A percentile compares a stretch with the other conserved stretches of the same genome.
Conservation (phyloP, 768 basidiomycete genomes). For the Lactifluus rugatus region DNA sequence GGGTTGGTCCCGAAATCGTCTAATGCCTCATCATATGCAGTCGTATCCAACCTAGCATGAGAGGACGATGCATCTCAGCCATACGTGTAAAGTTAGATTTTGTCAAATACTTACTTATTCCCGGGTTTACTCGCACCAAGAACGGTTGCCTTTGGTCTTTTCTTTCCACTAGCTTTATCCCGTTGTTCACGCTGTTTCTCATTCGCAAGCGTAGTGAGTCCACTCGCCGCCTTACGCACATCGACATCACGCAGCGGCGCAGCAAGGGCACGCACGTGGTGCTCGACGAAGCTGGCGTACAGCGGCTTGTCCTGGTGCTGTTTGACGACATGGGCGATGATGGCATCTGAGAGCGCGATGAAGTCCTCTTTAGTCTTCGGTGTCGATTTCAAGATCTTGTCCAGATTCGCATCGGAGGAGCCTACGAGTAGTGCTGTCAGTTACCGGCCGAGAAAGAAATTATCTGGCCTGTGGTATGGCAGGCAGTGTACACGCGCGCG, state of each 20-base stretch:
- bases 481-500: conserved; percentile 12
- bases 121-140: conserved; percentile 63
- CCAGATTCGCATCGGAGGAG: conserved; percentile 58
- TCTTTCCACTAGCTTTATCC: conserved; percentile 82
- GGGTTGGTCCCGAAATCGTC: conserved; percentile 73
- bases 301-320: conserved; percentile 76
- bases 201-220: conserved; percentile 79
- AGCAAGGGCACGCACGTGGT: conserved; percentile 68
- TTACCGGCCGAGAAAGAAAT: background rate
- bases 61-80: conserved; percentile 14
- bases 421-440: conserved; percentile 31
- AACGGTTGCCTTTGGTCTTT: conserved; percentile 61
- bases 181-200: conserved; percentile 91
- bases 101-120: conserved; percentile 39
- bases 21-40: conserved; percentile 75
- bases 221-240: conserved; percentile 79
- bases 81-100: background rate
- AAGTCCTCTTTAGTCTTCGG: conserved; percentile 91
- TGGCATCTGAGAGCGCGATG: conserved; percentile 54
- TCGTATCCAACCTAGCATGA: conserved; percentile 58
- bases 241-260: conserved; percentile 81
- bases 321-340: conserved; percentile 68
- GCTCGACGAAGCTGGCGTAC: conserved; percentile 75
- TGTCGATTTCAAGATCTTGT: conserved; percentile 62
- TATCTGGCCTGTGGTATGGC: background rate